Evolutionary conservation across 352 stramenopile genomes (phyloP).

Genomic region (Pythium vanterpoolii): DNA sequence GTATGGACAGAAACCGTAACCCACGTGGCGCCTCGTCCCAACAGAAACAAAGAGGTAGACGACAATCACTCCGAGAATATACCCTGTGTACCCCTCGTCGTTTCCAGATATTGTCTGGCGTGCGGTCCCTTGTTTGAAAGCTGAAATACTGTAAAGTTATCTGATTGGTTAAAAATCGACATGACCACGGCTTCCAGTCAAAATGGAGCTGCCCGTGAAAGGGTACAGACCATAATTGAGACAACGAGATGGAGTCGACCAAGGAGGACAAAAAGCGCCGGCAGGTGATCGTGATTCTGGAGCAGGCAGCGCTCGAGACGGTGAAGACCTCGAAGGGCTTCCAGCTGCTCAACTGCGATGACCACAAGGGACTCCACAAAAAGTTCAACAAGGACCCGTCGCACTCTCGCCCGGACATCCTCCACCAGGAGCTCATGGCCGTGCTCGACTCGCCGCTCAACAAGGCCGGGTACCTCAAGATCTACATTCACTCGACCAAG

Average conservation of each 20-base stretch:
- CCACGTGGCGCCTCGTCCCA: neutral
- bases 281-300: slow-evolving; percentile 96
- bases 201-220: slow-evolving; percentile 8
- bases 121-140: neutral
- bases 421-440: slow-evolving; percentile 98
- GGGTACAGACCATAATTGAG: neutral
- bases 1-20: neutral
- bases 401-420: slow-evolving; percentile 98
- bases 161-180: slow-evolving; percentile 21
- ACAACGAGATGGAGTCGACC: slow-evolving; percentile 13
- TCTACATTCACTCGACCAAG: slow-evolving; percentile 96
- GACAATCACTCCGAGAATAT: neutral
- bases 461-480: slow-evolving; percentile 97
- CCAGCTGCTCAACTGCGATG: slow-evolving; percentile 99
- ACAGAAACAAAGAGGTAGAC: neutral
- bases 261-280: slow-evolving; percentile 72
- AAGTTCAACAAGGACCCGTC: slow-evolving; percentile 96
- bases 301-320: slow-evolving; percentile 98
- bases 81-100: slow-evolving; percentile 6
- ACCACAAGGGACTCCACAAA: slow-evolving; percentile 95
- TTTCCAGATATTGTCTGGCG: too few species aligned
- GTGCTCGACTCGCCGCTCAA: slow-evolving; percentile 99
- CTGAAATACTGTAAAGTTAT: neutral
- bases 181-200: slow-evolving; percentile 19
- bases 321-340: slow-evolving; percentile 99